Base-by-base conservation (phyloP, 257 asterid species). In the Rhazya stricta region DNA sequence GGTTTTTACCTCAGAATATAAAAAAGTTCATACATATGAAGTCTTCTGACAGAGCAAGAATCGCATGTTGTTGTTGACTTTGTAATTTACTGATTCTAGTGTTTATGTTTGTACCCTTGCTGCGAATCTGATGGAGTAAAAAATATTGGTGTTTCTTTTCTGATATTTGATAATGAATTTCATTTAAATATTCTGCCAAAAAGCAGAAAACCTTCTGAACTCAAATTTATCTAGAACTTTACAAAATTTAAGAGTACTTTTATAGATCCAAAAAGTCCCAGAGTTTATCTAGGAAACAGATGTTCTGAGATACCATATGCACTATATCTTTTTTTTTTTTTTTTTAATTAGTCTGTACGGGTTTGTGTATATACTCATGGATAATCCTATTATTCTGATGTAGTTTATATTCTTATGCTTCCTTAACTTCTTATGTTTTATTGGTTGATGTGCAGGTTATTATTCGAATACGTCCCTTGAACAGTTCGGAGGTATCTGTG, bases 381-480 rank as follows among this genome's bases (percentile, higher is more conserved):
- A 54, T 54, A 23, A 45, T 62, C 41, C 60, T 30, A 25, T 65
- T 62, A 27, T 37, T 73, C 73, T 29, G 0, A 37, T 23, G 23
- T 19, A 23, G 51, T 37, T 34, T 23, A 25, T n/a, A 16, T 54
- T 53, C 27, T 32, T 56, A 23, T 19, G n/a, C 45, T 18, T 48
- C 3, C 7, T 15, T 57, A 29, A 29, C 71, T 32, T 34, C n/a
- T 54, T n/a, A 19, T 43, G 7, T 37, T 74, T 29, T 41, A 25
- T 62, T 76, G 77, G 80, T 48, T 18, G 68, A 77, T 76, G 23
- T 78, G 11, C 80, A 94, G 98, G 97, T 94, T 73, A 89, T 95
- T 79, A 92, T 95, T 29, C 89, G 99, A 67, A 15, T 91, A 58
- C 92, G 99, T 39, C 99, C 99, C 46, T 77, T 94, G 81, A 94